A percentile compares a stretch with the other conserved stretches of the same genome.
Conservation (phyloP, 2,329 filamentous ascomycete genomes). For the Exophiala alcalophila region DNA sequence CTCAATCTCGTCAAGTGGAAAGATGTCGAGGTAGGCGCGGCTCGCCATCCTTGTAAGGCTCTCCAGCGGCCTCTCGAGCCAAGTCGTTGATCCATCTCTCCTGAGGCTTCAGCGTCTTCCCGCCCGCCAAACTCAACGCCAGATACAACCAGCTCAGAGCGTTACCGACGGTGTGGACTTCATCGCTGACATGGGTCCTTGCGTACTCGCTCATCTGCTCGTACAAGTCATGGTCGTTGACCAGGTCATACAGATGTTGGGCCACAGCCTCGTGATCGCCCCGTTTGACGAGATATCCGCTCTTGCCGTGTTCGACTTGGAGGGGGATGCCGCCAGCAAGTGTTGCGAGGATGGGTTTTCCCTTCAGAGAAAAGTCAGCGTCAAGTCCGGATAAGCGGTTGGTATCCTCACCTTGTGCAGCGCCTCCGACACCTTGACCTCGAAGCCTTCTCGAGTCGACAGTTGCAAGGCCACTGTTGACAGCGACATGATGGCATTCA, state of each 20-base stretch:
- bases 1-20: constrained; percentile 23
- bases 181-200: constrained; percentile 67
- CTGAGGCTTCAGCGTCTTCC: constrained; percentile 56
- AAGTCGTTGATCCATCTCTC: constrained; percentile 71
- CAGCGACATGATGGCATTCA: constrained; percentile 72
- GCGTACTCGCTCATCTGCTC: constrained; percentile 65
- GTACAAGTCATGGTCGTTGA: constrained; percentile 63
- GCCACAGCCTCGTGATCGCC: constrained; percentile 70
- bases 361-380: constrained; percentile 35
- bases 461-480: constrained; percentile 73
- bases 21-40: constrained; percentile 55
- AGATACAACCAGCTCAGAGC: constrained; percentile 74
- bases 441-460: constrained; percentile 77
- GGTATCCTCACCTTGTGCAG: constrained; percentile 57
- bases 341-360: constrained; percentile 73
- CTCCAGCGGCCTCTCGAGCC: constrained; percentile 62
- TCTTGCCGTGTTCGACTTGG: constrained; percentile 68
- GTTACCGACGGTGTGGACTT: constrained; percentile 78
- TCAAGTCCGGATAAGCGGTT: not conserved
- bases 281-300: constrained; percentile 70
- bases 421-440: constrained; percentile 82
- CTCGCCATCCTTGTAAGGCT: constrained; percentile 58
- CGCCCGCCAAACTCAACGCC: constrained; percentile 63
- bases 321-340: constrained; percentile 75
- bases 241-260: constrained; percentile 62